Base-by-base conservation (phyloP, 163 green algal species). In the Chlamydomonas reinhardtii region DNA sequence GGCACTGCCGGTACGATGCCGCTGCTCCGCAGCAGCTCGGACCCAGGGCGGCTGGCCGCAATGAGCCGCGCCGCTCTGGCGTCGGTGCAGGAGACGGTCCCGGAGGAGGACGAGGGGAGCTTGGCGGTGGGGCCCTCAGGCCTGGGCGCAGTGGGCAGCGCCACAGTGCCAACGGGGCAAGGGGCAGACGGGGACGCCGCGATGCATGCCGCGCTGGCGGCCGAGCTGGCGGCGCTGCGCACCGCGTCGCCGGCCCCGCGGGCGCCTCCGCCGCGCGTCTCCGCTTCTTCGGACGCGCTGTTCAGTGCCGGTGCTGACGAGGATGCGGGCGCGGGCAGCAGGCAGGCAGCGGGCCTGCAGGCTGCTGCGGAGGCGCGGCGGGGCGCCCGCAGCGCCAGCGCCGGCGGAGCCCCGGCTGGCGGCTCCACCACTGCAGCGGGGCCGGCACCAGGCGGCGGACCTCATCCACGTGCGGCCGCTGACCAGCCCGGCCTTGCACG, bases 71-170 rank as follows among this genome's bases (percentile, higher is more conserved):
- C 14, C 17, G 64, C 35, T 32, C 66, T 84, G 66, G 66, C 76
- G 65, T 70, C 65, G 6, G 77, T 84, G 25, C 52, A 64, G 25
- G 79, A 85, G 25, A 68, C 65, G 17, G 77, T 84, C 12, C 52
- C 48, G 25, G 79, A 85, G 25, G 79, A 85, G 66, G 66, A 84
- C 9, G 77, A 76, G 52, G 61, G 32, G 66, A 22, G 69, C n/a
- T 5, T 12, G 25, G 65, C 24, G 24, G 24, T 8, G 29, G 24
- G 65, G 65, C 65, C 29, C 9, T 1, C 48, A 17, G 48, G 48
- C 48, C 11, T 14, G 48, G 48, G 9, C 48, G 14, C 48, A 14
- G 48, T 1, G 12, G 48, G 48, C 11, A 17, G 5, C 9, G 9
- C 14, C 12, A 14, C 48, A 12, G 48, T 2, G 48, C 19, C 48